Conservation (phyloP, 75 land plant species). For the Ceratopteris richardii region DNA sequence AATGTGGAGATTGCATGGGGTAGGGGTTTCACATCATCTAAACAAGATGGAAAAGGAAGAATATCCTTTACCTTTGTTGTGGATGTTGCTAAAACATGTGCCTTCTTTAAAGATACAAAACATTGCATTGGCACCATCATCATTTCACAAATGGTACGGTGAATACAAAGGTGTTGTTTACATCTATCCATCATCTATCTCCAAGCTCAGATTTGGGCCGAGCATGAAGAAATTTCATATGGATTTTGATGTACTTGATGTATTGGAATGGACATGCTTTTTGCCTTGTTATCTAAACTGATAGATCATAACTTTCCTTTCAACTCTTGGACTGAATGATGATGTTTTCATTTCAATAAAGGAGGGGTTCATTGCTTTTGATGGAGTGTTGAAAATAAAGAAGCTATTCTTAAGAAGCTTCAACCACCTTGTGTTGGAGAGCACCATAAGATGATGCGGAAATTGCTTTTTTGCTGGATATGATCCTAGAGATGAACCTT, state of each 20-base stretch:
- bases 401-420: slow-evolving; percentile 42
- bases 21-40: slow-evolving; percentile 76
- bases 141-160: slow-evolving; percentile 89
- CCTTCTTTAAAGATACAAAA: slow-evolving; percentile 12
- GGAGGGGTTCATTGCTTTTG: slow-evolving; percentile 30
- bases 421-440: slow-evolving; percentile 32
- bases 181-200: slow-evolving; percentile 51
- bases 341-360: too few species aligned
- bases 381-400: slow-evolving; percentile 47
- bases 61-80: slow-evolving; percentile 58
- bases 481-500: slow-evolving; percentile 64
- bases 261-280: slow-evolving; percentile 54
- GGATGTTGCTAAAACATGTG: slow-evolving; percentile 60
- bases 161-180: slow-evolving; percentile 91
- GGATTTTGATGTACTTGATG: slow-evolving; percentile 43
- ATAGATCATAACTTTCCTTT: slow-evolving; percentile 62
- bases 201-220: slow-evolving; percentile 64
- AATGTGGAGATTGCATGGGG: slow-evolving; percentile 93
- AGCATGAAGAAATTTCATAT: slow-evolving; percentile 86
- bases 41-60: slow-evolving; percentile 77
- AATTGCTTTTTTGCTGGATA: slow-evolving; percentile 67
- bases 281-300: slow-evolving; percentile 78
- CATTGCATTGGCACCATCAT: slow-evolving; percentile 85
- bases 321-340: slow-evolving; percentile 79
- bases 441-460: slow-evolving; percentile 17